Evolutionary conservation across 176 grass and related monocot species (phyloP), one percentile per base, ranked within the genome.

Genomic region (Eleusine indica): DNA sequence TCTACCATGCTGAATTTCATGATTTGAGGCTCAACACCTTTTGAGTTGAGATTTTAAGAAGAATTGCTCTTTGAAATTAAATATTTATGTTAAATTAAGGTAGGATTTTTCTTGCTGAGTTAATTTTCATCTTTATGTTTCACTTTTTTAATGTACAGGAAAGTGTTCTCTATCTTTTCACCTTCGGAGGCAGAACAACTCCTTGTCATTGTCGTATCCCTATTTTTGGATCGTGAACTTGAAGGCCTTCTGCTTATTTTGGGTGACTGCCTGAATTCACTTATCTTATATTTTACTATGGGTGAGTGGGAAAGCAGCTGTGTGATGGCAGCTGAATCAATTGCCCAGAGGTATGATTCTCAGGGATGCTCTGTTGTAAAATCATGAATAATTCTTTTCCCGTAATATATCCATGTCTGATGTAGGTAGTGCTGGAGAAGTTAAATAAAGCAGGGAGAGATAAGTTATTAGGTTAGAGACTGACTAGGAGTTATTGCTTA

Each of bases 241-340:
- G 87, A 93, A 56, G 93, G 91, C 63, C 79, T 94, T 51, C 66
- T 87, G 6, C 73, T 90, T 71, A 80, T 83, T 78, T 77, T 95
- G 86, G 90, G 82, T 44, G 93, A 86, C 32, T 90, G 93, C 40
- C 80, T 98, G 44, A 82, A 88, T 79, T 95, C 93, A 28, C 83
- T 95, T 62, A 79, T 95, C 82, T 44, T 78, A 42, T 95, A 88
- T 35, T 98, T 90, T 77, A 44, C 71, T 65, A 73, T 69, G 49
- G 83, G 54, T 75, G 93, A 98, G 86, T 98, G 96, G 93, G 89
- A 91, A 65, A 76, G 42, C 57, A 89, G 93, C 61, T 90, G 87
- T 77, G 69, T 87, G 21, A 87, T 46, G 72, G 96, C 95, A 30
- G 85, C 89, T 21, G 80, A 70, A 18, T 95, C 77, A 46, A 84